A percentile compares a stretch with the other conserved stretches of the same genome.
Conservation (phyloP, 2,329 filamentous ascomycete species). For the Aspergillus tanneri region DNA sequence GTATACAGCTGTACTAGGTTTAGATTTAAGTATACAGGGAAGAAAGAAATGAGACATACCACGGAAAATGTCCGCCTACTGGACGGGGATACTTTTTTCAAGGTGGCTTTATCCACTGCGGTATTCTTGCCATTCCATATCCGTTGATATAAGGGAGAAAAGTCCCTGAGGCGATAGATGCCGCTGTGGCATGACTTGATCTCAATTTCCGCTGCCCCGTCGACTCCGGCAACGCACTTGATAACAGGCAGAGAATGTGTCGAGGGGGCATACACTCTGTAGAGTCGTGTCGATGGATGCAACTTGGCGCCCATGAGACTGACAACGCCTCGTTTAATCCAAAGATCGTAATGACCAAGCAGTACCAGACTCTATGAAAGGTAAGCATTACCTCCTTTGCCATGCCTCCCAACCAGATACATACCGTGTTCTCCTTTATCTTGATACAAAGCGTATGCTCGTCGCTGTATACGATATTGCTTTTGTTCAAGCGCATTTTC, state of each 20-base stretch:
- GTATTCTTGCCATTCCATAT: slow-evolving; percentile 50
- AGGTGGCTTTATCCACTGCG: slow-evolving; percentile 32
- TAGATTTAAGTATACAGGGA: slow-evolving; percentile 10
- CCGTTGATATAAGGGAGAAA: slow-evolving; percentile 54
- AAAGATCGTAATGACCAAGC: slow-evolving; percentile 58
- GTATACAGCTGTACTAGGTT: slow-evolving; percentile 37
- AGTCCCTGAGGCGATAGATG: slow-evolving; percentile 44
- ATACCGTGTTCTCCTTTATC: slow-evolving; percentile 42
- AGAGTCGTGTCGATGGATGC: slow-evolving; percentile 42
- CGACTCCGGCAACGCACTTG: slow-evolving; percentile 42
- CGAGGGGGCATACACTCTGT: slow-evolving; percentile 56
- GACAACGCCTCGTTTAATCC: slow-evolving; percentile 56
- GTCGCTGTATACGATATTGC: slow-evolving; percentile 40
- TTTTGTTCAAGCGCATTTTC: slow-evolving; percentile 38
- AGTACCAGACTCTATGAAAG: slow-evolving; percentile 41
- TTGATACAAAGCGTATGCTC: slow-evolving; percentile 40
- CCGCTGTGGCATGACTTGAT: slow-evolving; percentile 49
- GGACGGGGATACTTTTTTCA: slow-evolving; percentile 28
- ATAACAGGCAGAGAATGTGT: slow-evolving; percentile 59
- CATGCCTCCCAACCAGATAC: background rate
- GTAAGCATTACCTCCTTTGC: slow-evolving; percentile 19
- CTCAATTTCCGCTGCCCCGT: slow-evolving; percentile 49
- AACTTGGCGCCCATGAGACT: slow-evolving; percentile 60
- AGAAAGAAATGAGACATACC: slow-evolving; percentile 27
- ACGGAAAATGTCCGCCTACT: slow-evolving; percentile 41